Conservation (phyloP, 495 filamentous ascomycete genomes). For the Aspergillus ostianus region DNA sequence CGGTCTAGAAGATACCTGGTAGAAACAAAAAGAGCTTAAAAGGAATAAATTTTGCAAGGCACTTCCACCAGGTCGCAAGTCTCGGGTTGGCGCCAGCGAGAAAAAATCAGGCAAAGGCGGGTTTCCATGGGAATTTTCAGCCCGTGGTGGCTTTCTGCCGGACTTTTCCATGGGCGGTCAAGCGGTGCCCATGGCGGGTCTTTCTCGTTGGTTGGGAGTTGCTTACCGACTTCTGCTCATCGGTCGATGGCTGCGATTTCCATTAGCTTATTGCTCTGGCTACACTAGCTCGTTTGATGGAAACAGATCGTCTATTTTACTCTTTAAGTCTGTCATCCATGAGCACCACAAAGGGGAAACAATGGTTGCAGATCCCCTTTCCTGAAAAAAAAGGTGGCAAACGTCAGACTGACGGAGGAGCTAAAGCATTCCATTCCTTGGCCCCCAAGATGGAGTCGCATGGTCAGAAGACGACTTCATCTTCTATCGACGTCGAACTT, state of each 20-base stretch:
- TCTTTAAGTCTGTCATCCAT: neutral
- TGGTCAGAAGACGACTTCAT: neutral
- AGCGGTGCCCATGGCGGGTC: no score
- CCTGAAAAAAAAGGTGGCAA: neutral
- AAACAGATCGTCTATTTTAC: neutral
- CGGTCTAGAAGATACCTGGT: neutral
- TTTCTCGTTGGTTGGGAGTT: no score
- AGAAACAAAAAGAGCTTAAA: neutral
- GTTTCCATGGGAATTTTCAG: neutral
- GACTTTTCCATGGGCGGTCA: neutral
- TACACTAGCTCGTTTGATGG: neutral
- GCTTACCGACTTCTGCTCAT: neutral
- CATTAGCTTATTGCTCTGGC: no score
- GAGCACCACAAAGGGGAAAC: neutral
- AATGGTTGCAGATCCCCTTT: neutral
- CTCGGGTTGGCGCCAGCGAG: neutral
- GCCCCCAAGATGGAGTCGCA: neutral
- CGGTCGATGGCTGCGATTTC: no score
- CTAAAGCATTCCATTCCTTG: neutral
- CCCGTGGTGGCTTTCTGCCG: neutral
- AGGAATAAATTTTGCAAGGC: neutral
- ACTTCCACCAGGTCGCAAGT: neutral
- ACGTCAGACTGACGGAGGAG: neutral
- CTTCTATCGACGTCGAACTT: neutral
- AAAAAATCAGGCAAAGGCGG: neutral